Conservation (phyloP, 1,284 basidiomycete species). For the Blastosporella zonata region DNA sequence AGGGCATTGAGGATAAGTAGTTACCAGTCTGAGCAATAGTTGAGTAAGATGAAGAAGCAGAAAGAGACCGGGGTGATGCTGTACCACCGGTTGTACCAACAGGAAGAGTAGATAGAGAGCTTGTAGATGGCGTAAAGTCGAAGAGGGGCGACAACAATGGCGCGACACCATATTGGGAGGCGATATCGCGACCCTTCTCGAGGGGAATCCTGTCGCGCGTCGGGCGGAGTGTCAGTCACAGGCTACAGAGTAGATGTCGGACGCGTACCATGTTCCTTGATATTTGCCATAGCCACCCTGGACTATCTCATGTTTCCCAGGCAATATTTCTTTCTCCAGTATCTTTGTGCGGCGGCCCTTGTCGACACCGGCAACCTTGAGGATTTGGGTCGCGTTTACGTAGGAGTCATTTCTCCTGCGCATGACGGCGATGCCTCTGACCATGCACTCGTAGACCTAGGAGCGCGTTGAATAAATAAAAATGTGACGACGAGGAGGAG, state of each 20-base stretch:
- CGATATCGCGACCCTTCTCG: constrained; percentile 86
- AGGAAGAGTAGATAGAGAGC: constrained; percentile 59
- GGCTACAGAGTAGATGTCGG: neutral
- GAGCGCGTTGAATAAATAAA: constrained; percentile 32
- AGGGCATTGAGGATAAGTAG: constrained; percentile 44
- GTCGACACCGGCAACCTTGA: constrained; percentile 98
- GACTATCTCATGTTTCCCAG: constrained; percentile 97
- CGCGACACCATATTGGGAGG: constrained; percentile 86
- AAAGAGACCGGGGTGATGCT: constrained; percentile 49
- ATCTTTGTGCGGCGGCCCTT: constrained; percentile 97
- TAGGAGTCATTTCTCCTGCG: constrained; percentile 90
- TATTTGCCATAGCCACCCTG: constrained; percentile 99
- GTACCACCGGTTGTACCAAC: constrained; percentile 45
- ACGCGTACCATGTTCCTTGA: constrained; percentile 91
- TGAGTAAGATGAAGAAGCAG: constrained; percentile 51
- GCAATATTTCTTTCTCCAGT: constrained; percentile 95
- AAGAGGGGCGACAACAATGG: constrained; percentile 85
- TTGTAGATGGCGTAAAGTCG: constrained; percentile 83
- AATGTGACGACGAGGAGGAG: constrained; percentile 9
- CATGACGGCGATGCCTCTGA: constrained; percentile 98
- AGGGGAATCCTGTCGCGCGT: constrained; percentile 77
- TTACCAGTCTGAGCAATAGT: constrained; percentile 37
- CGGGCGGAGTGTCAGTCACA: neutral
- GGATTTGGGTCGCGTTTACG: constrained; percentile 97
- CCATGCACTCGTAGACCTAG: constrained; percentile 94